These are phyloP conservation scores for Amborella trichopoda DNA, from an alignment of 164 flowering plant genomes.

Conservation along the genomic window DNA sequence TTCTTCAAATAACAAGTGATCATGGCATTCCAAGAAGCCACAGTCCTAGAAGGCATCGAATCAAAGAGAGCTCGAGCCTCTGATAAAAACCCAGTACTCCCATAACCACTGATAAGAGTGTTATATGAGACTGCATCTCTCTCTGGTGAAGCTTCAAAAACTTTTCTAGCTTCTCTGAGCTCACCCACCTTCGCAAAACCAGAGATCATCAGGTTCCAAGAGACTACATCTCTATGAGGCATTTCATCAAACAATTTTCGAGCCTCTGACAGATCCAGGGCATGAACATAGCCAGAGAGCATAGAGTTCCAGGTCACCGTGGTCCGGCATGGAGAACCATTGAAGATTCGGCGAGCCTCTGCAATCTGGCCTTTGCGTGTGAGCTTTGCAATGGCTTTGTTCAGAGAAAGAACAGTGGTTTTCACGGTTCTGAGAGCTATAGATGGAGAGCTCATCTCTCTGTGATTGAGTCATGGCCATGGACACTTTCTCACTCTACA, in stretches of 20 bases:
- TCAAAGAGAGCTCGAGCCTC: conserved; percentile 4
- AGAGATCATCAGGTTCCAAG: conserved; percentile 13
- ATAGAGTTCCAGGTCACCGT: conserved; percentile 12
- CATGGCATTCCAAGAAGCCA: conserved; percentile 11
- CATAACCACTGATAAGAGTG: conserved; percentile 14
- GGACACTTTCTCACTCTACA: too few relatives aligned
- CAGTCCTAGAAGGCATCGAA: conserved; percentile 9
- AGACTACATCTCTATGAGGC: conserved; percentile 11
- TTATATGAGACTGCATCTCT: conserved; percentile 12
- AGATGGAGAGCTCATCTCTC: too few relatives aligned
- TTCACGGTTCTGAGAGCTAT: too few relatives aligned
- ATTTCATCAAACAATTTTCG: conserved; percentile 11
- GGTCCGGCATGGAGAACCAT: conserved; percentile 5
- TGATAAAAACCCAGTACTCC: conserved; percentile 1
- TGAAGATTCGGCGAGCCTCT: conserved; percentile 5
- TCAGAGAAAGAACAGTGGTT: conserved; percentile 4
- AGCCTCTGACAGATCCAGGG: conserved; percentile 2
- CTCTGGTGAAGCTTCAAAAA: conserved; percentile 6
- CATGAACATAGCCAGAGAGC: conserved; percentile 8
- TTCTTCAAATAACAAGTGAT: conserved; percentile 6
- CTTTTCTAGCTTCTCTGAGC: conserved; percentile 17
- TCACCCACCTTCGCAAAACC: conserved; percentile 31
- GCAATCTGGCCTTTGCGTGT: conserved; percentile 3
- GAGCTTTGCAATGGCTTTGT: conserved; percentile 8
- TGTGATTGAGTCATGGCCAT: too few relatives aligned